These are phyloP conservation scores for Fusarium goolgardi DNA, from an alignment of 2,329 filamentous ascomycete species.

Conservation along the genomic window DNA sequence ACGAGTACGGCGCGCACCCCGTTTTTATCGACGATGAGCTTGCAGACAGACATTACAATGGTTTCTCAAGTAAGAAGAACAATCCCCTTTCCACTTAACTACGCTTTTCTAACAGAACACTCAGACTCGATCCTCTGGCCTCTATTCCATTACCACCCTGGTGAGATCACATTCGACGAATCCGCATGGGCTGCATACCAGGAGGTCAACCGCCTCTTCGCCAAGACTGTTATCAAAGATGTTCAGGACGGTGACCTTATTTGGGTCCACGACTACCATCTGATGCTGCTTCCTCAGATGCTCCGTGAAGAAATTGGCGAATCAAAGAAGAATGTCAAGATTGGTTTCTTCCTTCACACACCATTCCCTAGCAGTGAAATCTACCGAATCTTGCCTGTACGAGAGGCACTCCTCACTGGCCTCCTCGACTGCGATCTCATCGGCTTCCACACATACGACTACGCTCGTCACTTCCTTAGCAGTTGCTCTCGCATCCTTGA, in stretches of 20 bases:
- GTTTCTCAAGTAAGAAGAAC: conserved; percentile 82
- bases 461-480: conserved; percentile 96
- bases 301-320: conserved; percentile 87
- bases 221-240: conserved; percentile 85
- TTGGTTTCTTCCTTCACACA: conserved; percentile 98
- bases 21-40: conserved; percentile 95
- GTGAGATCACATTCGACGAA: conserved; percentile 98
- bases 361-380: conserved; percentile 98
- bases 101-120: conserved; percentile 16
- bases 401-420: conserved; percentile 87
- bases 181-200: conserved; percentile 92
- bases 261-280: conserved; percentile 98
- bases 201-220: conserved; percentile 92
- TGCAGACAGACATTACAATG: conserved; percentile 96
- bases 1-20: conserved; percentile 89
- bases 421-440: conserved; percentile 94
- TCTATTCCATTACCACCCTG: conserved; percentile 97
- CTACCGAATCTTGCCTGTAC: conserved; percentile 92
- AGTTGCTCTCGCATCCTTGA: conserved; percentile 93
- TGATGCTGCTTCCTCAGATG: conserved; percentile 97
- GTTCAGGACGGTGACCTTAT: conserved; percentile 94
- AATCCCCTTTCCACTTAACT: neutral
- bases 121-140: conserved; percentile 97
- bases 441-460: conserved; percentile 99
- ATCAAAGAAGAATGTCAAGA: conserved; percentile 90